A percentile compares a stretch with the other conserved stretches of the same genome.
Evolutionary conservation across 768 basidiomycete genomes (phyloP).

Genomic region (Pleurotus sapidus): DNA sequence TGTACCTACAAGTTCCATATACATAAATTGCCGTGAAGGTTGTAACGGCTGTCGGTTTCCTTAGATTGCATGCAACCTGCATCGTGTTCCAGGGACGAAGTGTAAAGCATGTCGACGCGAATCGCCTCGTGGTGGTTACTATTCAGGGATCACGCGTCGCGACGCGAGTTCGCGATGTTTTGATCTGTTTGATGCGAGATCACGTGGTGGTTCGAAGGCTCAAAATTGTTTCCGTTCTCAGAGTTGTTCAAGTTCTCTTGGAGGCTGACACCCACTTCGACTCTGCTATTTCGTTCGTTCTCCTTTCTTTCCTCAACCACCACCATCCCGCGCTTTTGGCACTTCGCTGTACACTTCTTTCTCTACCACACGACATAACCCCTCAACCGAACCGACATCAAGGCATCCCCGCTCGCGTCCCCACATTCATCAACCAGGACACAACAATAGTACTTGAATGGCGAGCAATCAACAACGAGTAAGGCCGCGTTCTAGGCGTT

Average conservation of each 20-base stretch:
- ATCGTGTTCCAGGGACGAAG: too few species aligned
- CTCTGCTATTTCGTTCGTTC: slow-evolving; percentile 26
- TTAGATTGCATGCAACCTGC: too few species aligned
- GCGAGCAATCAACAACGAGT: slow-evolving; percentile 63
- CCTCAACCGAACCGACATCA: slow-evolving; percentile 7
- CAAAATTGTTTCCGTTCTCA: slow-evolving; percentile 14
- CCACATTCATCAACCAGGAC: slow-evolving; percentile 21
- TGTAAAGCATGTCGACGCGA: too few species aligned
- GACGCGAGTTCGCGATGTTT: slow-evolving; percentile 10
- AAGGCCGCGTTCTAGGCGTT: slow-evolving; percentile 20
- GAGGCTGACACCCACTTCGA: slow-evolving; percentile 24
- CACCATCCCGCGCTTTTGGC: slow-evolving; percentile 19
- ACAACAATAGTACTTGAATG: slow-evolving; percentile 38
- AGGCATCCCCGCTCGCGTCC: slow-evolving; percentile 14
- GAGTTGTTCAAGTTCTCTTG: slow-evolving; percentile 18
- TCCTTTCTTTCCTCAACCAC: slow-evolving; percentile 18
- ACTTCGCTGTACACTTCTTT: slow-evolving; percentile 26
- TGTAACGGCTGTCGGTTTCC: too few species aligned
- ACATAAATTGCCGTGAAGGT: too few species aligned
- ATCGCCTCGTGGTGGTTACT: slow-evolving; percentile 1
- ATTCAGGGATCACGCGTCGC: slow-evolving; percentile 5
- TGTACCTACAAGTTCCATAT: too few species aligned
- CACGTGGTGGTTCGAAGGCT: slow-evolving; percentile 20
- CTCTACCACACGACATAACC: slow-evolving; percentile 24
- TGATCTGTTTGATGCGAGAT: slow-evolving; percentile 7